These are phyloP conservation scores for Xerocomus potaroensis DNA, from an alignment of 768 basidiomycete genomes.

Conservation along the genomic window DNA sequence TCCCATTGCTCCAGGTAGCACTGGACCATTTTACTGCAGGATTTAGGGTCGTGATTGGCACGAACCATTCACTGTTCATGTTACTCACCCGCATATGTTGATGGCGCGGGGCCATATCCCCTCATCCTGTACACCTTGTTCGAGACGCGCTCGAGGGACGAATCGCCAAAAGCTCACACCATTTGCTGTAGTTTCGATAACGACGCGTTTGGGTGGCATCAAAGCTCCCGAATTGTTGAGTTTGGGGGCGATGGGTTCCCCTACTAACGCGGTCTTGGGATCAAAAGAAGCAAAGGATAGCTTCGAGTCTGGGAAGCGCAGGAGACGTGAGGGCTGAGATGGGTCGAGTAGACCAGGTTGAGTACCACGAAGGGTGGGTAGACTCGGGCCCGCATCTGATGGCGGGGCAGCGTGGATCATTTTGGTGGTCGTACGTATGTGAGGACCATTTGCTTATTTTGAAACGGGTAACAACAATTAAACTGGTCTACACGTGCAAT, in stretches of 20 bases:
- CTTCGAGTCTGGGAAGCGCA: slow-evolving; percentile 53
- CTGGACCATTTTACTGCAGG: slow-evolving; percentile 41
- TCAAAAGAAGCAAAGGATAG: slow-evolving; percentile 76
- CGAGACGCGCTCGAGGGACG: slow-evolving; percentile 63
- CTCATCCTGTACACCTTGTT: slow-evolving; percentile 57
- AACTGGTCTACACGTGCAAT: no score
- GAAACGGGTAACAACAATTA: no score
- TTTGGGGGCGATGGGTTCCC: slow-evolving; percentile 35
- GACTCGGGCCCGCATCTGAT: slow-evolving; percentile 1
- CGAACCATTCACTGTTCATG: slow-evolving; percentile 1
- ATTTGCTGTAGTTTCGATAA: slow-evolving; percentile 60
- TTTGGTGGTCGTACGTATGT: neutral
- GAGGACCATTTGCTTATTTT: neutral
- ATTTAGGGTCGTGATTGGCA: slow-evolving; percentile 10
- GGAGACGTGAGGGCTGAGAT: slow-evolving; percentile 55
- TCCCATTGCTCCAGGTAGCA: slow-evolving; percentile 82
- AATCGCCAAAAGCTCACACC: slow-evolving; percentile 67
- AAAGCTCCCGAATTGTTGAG: slow-evolving; percentile 44
- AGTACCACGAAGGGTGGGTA: slow-evolving; percentile 35
- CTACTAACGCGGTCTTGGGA: slow-evolving; percentile 56
- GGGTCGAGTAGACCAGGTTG: slow-evolving; percentile 64
- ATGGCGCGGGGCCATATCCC: slow-evolving; percentile 67
- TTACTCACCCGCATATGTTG: slow-evolving; percentile 63
- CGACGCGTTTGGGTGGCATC: slow-evolving; percentile 63
- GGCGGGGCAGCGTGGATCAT: slow-evolving; percentile 11